phyloP scores from a whole-genome alignment of 495 filamentous ascomycete genomes.

The Lepidopterella palustris region DNA sequence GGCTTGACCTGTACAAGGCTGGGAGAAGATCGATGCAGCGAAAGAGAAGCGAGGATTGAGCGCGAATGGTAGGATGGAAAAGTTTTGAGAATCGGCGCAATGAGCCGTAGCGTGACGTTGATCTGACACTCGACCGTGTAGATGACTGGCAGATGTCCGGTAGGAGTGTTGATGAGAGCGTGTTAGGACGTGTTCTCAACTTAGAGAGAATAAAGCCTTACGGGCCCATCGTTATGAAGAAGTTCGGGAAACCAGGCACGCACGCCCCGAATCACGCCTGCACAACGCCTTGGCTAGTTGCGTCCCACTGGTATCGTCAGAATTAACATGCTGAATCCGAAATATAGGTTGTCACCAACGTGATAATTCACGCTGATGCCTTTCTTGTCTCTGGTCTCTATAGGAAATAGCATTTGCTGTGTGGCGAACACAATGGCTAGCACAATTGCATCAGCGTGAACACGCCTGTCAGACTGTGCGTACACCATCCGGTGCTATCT shows the following conservation, averaged over 20 bases:
- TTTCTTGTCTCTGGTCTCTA: slow-evolving; percentile 27
- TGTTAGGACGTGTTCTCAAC: neutral
- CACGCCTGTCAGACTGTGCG: slow-evolving; percentile 20
- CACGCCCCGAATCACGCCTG: slow-evolving; percentile 33
- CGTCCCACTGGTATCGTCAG: slow-evolving; percentile 22
- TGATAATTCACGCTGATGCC: slow-evolving; percentile 28
- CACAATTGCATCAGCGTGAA: slow-evolving; percentile 33
- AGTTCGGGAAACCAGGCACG: slow-evolving; percentile 32
- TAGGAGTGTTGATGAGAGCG: slow-evolving; percentile 23
- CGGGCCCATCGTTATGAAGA: slow-evolving; percentile 36
- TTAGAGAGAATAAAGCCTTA: neutral
- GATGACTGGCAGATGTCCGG: slow-evolving; percentile 34
- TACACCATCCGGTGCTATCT: slow-evolving; percentile 24
- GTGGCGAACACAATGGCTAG: slow-evolving; percentile 33
- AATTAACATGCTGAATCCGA: neutral
- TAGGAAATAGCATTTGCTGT: slow-evolving; percentile 31
- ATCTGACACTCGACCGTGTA: slow-evolving; percentile 37
- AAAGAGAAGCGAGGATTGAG: slow-evolving; percentile 5
- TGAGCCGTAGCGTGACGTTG: slow-evolving; percentile 31
- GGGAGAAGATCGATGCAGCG: neutral
- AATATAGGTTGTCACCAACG: slow-evolving; percentile 3
- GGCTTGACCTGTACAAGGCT: slow-evolving; percentile 25
- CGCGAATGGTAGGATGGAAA: slow-evolving; percentile 13
- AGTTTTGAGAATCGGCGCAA: slow-evolving; percentile 25
- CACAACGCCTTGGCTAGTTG: slow-evolving; percentile 23